Evolutionary conservation across 2,329 filamentous ascomycete species (phyloP).

Genomic region (Pyrenochaeta sp.): DNA sequence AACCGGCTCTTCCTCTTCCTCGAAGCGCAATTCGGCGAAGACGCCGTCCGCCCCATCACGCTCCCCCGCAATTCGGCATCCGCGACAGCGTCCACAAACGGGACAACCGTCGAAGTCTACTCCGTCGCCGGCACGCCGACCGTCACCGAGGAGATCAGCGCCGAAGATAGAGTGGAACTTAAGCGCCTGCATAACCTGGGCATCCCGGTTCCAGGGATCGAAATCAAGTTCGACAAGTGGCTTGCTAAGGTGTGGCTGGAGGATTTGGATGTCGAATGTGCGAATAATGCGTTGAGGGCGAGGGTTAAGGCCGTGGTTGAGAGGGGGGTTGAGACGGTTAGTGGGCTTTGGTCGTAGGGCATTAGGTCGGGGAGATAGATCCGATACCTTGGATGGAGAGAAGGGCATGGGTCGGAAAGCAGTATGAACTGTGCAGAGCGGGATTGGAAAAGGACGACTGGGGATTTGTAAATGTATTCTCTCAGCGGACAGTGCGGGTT

Average conservation of each 20-base stretch:
- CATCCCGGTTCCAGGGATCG: slow-evolving; percentile 88
- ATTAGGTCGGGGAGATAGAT: too few species aligned
- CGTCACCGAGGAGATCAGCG: slow-evolving; percentile 7
- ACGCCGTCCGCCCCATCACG: slow-evolving; percentile 80
- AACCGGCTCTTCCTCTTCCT: slow-evolving; percentile 92
- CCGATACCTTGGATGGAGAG: too few species aligned
- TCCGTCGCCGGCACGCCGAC: slow-evolving; percentile 10
- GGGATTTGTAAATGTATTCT: too few species aligned
- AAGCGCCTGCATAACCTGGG: slow-evolving; percentile 81
- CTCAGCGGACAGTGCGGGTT: too few species aligned
- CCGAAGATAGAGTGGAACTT: slow-evolving; percentile 63
- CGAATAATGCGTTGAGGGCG: slow-evolving; percentile 78
- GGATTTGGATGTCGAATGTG: slow-evolving; percentile 86
- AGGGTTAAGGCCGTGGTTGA: slow-evolving; percentile 90
- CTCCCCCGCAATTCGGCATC: slow-evolving; percentile 62
- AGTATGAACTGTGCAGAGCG: too few species aligned
- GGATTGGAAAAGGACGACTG: too few species aligned
- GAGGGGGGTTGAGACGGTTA: slow-evolving; percentile 82
- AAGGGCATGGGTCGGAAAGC: too few species aligned
- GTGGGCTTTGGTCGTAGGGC: slow-evolving; percentile 48
- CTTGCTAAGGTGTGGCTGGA: slow-evolving; percentile 91
- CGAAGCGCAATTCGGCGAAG: slow-evolving; percentile 90
- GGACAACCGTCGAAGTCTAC: slow-evolving; percentile 9
- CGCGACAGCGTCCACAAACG: slow-evolving; percentile 2
- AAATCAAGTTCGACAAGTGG: slow-evolving; percentile 87